Conservation (phyloP, 2,329 filamentous ascomycete genomes). For the Hymenoscyphus repandus region DNA sequence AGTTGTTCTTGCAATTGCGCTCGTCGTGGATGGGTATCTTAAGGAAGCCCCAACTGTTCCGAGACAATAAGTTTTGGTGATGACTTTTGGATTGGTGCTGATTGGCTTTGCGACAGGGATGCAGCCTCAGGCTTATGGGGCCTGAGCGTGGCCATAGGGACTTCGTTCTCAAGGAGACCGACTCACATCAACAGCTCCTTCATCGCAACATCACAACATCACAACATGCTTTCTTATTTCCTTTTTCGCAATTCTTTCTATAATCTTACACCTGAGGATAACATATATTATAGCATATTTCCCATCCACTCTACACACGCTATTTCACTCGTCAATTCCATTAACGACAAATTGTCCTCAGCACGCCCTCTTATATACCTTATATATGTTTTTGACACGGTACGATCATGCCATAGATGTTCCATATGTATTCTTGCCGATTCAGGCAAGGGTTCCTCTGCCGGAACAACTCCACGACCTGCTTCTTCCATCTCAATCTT, state of each 20-base stretch:
- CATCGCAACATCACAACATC: no score
- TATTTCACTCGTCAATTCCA: background rate
- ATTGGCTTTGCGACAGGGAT: background rate
- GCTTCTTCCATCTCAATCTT: slow-evolving; percentile 35
- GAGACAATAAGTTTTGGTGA: background rate
- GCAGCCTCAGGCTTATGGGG: background rate
- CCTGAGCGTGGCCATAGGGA: no score
- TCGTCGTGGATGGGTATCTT: background rate
- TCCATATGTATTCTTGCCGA: slow-evolving; percentile 11
- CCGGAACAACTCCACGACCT: slow-evolving; percentile 6
- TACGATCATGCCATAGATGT: background rate
- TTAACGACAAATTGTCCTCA: background rate
- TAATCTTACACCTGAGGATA: background rate
- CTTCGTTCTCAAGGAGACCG: no score
- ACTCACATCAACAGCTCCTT: no score
- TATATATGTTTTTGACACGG: background rate
- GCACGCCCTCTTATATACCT: background rate
- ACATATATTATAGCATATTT: background rate
- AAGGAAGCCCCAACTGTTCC: background rate
- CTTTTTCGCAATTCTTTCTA: background rate
- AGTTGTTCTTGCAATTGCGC: background rate
- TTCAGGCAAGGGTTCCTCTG: slow-evolving; percentile 6
- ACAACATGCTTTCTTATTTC: background rate
- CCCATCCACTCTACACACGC: background rate
- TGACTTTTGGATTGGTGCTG: background rate